phyloP scores from a whole-genome alignment of 768 basidiomycete species.

The Neoboletus magnificus region DNA sequence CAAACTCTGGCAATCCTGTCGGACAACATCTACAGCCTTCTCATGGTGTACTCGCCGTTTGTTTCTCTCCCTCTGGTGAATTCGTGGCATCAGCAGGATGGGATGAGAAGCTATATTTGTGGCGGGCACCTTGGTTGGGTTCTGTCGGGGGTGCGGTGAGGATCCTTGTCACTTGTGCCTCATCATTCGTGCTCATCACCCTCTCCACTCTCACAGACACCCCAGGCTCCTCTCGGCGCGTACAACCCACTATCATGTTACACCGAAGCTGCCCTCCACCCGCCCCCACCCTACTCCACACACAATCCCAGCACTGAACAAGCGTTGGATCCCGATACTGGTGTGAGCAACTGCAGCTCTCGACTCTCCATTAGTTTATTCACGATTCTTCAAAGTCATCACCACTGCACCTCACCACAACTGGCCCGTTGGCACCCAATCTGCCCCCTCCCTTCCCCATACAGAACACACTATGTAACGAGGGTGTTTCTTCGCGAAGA shows the following conservation, averaged over 20 bases:
- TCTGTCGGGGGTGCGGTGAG: background rate
- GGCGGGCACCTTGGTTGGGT: background rate
- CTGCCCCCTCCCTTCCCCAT: too few species aligned
- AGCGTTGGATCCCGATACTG: too few species aligned
- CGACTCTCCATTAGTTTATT: background rate
- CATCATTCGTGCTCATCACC: background rate
- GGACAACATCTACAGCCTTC: background rate
- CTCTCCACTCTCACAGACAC: background rate
- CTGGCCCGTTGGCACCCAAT: too few species aligned
- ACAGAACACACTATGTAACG: background rate
- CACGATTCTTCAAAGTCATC: background rate
- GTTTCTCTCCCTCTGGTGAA: slow-evolving; percentile 10
- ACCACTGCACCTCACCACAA: background rate
- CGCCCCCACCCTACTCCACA: background rate
- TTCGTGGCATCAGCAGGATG: background rate
- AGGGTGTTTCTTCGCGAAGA: too few species aligned
- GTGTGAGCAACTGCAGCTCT: background rate
- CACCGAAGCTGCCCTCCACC: background rate
- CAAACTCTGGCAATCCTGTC: background rate
- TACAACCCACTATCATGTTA: background rate
- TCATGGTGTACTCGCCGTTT: background rate
- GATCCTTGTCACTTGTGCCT: background rate
- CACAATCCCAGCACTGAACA: too few species aligned
- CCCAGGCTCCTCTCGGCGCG: background rate
- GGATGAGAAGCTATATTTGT: background rate